Evolutionary conservation across 306 rosid genomes (phyloP).

Genomic region (Senna tora): DNA sequence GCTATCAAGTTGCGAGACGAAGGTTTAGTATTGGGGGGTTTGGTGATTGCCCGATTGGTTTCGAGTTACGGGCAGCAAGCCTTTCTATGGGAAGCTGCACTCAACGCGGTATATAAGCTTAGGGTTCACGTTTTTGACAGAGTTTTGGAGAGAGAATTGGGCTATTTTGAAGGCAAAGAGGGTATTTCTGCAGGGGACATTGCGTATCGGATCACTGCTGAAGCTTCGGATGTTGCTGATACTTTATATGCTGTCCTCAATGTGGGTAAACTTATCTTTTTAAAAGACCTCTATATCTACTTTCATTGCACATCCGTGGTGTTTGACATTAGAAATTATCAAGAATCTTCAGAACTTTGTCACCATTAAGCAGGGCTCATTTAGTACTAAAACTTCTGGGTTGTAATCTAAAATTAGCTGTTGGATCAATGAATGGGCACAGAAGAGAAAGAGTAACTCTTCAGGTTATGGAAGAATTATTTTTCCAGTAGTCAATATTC

Average conservation of each 20-base stretch:
- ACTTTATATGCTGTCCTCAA: conserved; percentile 71
- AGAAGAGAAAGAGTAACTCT: not conserved
- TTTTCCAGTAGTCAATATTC: not conserved
- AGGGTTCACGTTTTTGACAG: conserved; percentile 62
- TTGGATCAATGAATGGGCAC: not conserved
- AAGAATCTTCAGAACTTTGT: not conserved
- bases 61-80: conserved; percentile 75
- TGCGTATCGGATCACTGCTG: conserved; percentile 82
- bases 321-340: not conserved
- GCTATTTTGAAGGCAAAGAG: conserved; percentile 51
- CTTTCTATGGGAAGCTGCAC: conserved; percentile 84
- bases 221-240: conserved; percentile 75
- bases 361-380: not conserved
- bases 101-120: conserved; percentile 56
- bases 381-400: not conserved
- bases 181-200: conserved; percentile 69
- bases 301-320: not conserved
- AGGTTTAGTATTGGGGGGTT: conserved; percentile 50
- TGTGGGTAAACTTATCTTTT: conserved; percentile 55
- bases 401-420: not conserved
- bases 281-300: not conserved
- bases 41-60: conserved; percentile 55
- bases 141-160: conserved; percentile 66
- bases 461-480: conserved; percentile 5
- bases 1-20: conserved; percentile 31